These are phyloP conservation scores for Blastocystis sp. DNA, from an alignment of 352 stramenopile species.

Conservation along the genomic window DNA sequence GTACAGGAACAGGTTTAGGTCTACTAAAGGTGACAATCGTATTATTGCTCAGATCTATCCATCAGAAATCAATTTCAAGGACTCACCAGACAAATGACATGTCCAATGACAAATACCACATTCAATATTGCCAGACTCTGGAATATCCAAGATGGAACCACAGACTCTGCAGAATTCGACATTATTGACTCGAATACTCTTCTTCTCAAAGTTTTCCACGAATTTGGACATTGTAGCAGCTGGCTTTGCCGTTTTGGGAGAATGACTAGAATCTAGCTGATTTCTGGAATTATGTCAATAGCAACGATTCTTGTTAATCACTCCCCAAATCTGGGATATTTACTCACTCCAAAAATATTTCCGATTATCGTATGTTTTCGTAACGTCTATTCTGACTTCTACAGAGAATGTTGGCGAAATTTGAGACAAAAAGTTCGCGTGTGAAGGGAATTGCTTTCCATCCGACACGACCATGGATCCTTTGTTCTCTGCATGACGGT, in stretches of 20 bases:
- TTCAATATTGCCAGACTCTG: constrained; percentile 54
- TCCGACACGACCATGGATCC: constrained; percentile 87
- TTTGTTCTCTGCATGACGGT: constrained; percentile 97
- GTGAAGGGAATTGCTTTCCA: constrained; percentile 99
- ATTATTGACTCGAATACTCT: constrained; percentile 14
- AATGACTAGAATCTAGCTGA: background rate
- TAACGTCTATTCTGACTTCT: background rate
- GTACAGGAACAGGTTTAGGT: constrained; percentile 54
- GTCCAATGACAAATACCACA: constrained; percentile 56
- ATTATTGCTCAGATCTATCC: constrained; percentile 48
- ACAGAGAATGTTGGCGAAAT: constrained; percentile 89
- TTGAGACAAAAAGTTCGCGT: constrained; percentile 97
- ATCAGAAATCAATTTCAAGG: background rate
- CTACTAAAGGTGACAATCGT: constrained; percentile 47
- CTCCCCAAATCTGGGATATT: background rate
- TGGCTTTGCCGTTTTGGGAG: background rate
- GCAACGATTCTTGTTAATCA: background rate
- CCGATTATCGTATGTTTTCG: background rate
- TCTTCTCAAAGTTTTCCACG: constrained; percentile 51
- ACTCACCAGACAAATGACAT: constrained; percentile 24
- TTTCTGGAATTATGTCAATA: background rate
- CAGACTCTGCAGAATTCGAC: constrained; percentile 60
- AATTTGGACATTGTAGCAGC: constrained; percentile 48
- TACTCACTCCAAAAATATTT: background rate
- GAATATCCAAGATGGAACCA: constrained; percentile 57